These are phyloP conservation scores for Boletus patriciae DNA, from an alignment of 768 basidiomycete genomes.

Conservation along the genomic window DNA sequence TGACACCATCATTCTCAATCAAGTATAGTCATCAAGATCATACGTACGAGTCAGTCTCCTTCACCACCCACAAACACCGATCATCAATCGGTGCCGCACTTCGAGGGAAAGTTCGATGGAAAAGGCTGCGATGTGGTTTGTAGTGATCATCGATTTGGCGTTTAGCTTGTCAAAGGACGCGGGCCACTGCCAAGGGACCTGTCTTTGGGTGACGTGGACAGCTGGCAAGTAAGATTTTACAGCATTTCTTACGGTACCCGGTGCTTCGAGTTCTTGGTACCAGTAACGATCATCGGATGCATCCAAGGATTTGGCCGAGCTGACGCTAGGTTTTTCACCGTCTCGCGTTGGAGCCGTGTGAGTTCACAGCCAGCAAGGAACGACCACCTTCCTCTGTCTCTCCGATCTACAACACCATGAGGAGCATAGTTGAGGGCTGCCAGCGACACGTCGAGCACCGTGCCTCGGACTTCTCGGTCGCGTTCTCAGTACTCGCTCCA, in stretches of 20 bases:
- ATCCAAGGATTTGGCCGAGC: background rate
- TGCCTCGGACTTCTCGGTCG: background rate
- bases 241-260: background rate
- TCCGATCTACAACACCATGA: background rate
- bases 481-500: background rate
- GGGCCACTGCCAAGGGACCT: conserved; percentile 8
- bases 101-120: background rate
- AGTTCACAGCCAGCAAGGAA: background rate
- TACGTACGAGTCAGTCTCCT: background rate
- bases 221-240: background rate
- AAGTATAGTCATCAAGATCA: background rate
- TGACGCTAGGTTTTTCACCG: background rate
- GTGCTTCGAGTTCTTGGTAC: background rate
- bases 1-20: background rate
- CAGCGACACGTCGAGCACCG: background rate
- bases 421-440: background rate
- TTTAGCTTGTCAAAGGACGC: conserved; percentile 1
- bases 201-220: conserved; percentile 7
- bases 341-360: background rate
- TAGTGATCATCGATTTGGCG: background rate
- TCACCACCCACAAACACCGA: background rate
- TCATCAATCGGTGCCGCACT: conserved; percentile 11
- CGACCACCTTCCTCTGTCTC: background rate
- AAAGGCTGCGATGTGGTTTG: background rate
- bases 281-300: background rate